Percentiles rank a stretch among this genome's conserved stretches.
phyloP scores from a whole-genome alignment of 352 stramenopile genomes.

The Phytophthora foliorum region DNA sequence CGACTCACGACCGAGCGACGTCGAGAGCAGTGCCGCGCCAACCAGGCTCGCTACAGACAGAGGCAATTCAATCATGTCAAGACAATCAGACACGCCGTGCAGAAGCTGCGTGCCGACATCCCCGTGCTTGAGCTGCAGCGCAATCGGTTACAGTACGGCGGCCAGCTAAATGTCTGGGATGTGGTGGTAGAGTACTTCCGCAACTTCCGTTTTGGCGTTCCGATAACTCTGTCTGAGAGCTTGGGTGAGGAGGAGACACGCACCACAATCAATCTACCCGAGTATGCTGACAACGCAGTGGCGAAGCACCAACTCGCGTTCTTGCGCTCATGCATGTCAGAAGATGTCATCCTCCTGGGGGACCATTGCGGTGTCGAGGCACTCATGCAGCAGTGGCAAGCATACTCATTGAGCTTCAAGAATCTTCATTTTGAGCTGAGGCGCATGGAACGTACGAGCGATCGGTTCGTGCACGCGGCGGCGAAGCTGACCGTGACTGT shows the following conservation, averaged over 20 bases:
- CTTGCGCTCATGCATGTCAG: conserved; percentile 29
- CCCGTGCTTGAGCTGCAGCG: conserved; percentile 33
- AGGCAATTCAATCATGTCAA: conserved; percentile 29
- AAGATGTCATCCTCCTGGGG: conserved; percentile 29
- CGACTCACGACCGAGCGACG: conserved; percentile 37
- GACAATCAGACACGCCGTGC: conserved; percentile 27
- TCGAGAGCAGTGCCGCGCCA: conserved; percentile 44
- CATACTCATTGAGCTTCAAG: conserved; percentile 33
- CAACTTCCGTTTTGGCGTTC: conserved; percentile 27
- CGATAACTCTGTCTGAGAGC: not conserved
- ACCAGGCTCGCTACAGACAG: conserved; percentile 46
- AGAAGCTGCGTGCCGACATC: conserved; percentile 29
- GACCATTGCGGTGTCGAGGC: conserved; percentile 20
- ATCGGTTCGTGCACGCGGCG: conserved; percentile 18
- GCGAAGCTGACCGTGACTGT: conserved; percentile 18
- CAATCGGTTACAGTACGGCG: conserved; percentile 33
- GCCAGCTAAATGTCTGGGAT: conserved; percentile 32
- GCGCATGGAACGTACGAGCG: conserved; percentile 1
- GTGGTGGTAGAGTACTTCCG: conserved; percentile 38
- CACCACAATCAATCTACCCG: not conserved
- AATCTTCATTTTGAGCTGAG: conserved; percentile 39
- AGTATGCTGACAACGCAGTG: not conserved
- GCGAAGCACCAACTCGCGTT: conserved; percentile 32
- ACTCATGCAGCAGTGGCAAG: conserved; percentile 38
- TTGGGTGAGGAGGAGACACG: not conserved